phyloP scores from a whole-genome alignment of 148 eudicot species.

The Chenopodium berlandieri region DNA sequence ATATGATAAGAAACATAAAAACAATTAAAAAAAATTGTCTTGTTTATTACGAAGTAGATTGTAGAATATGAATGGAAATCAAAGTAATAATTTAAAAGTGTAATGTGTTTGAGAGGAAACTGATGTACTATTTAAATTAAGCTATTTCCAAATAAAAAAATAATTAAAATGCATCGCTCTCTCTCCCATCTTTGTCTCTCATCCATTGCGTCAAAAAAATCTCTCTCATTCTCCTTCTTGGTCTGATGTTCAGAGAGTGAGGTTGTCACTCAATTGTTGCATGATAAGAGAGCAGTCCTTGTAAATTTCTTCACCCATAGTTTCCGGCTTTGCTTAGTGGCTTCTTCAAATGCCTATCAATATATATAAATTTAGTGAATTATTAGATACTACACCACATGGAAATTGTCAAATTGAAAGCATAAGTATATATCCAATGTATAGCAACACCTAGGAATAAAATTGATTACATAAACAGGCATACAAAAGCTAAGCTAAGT shows the following conservation, averaged over 20 bases:
- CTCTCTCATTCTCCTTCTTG: conserved; percentile 19
- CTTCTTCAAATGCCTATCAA: conserved; percentile 48
- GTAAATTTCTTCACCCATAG: conserved; percentile 51
- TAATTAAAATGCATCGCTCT: no score
- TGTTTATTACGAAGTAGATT: no score
- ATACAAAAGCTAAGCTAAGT: neutral
- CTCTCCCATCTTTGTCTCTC: no score
- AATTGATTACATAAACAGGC: neutral
- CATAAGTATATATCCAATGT: neutral
- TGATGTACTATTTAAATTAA: no score
- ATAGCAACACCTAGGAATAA: neutral
- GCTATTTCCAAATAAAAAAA: no score
- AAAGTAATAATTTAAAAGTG: no score
- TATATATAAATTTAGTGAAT: neutral
- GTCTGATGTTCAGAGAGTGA: conserved; percentile 51
- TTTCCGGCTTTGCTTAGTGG: conserved; percentile 46
- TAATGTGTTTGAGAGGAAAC: no score
- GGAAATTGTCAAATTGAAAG: neutral
- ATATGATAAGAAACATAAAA: no score
- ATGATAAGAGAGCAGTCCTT: conserved; percentile 52
- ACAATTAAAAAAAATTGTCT: no score
- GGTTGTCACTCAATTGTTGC: conserved; percentile 51
- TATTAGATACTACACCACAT: conserved; percentile 18
- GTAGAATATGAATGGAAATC: no score
- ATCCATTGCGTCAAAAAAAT: no score